Evolutionary conservation across 2,329 filamentous ascomycete species (phyloP).

Genomic region (Fusarium clavum): DNA sequence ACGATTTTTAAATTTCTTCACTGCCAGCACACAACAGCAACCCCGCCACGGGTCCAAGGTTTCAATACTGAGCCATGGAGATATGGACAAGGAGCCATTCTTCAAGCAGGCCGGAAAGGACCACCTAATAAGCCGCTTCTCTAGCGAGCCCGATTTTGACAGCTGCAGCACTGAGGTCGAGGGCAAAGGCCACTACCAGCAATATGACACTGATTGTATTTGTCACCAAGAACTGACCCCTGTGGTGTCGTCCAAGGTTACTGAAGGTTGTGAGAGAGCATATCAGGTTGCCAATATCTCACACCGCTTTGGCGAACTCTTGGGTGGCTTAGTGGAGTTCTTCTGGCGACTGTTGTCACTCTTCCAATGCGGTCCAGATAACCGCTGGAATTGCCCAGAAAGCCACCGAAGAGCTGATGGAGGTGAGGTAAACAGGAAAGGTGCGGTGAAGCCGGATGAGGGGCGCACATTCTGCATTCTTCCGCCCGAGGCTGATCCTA

Average conservation of each 20-base stretch:
- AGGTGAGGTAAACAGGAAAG: not conserved
- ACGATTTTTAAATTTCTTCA: slow-evolving; percentile 1
- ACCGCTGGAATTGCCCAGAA: not conserved
- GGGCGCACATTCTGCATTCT: slow-evolving; percentile 4
- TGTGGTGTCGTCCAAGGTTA: not conserved
- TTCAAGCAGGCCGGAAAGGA: not conserved
- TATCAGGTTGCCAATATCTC: not conserved
- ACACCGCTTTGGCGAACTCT: not conserved
- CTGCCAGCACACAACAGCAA: not conserved
- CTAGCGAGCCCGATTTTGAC: not conserved
- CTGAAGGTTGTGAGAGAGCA: not conserved
- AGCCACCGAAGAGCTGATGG: not conserved
- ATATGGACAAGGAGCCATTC: not conserved
- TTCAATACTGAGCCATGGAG: not conserved
- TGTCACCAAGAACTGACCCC: not conserved
- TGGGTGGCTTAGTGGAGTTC: not conserved
- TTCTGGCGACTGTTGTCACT: not conserved
- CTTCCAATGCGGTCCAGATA: not conserved
- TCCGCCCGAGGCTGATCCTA: not conserved
- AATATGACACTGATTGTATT: not conserved
- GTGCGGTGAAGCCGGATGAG: not conserved
- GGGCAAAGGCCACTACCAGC: not conserved
- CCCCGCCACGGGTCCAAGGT: not conserved
- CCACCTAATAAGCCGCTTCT: not conserved
- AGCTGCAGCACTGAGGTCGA: not conserved